A percentile compares a stretch with the other conserved stretches of the same genome.
Evolutionary conservation across 768 basidiomycete species (phyloP).

Genomic region (Pleurotus tuoliensis): DNA sequence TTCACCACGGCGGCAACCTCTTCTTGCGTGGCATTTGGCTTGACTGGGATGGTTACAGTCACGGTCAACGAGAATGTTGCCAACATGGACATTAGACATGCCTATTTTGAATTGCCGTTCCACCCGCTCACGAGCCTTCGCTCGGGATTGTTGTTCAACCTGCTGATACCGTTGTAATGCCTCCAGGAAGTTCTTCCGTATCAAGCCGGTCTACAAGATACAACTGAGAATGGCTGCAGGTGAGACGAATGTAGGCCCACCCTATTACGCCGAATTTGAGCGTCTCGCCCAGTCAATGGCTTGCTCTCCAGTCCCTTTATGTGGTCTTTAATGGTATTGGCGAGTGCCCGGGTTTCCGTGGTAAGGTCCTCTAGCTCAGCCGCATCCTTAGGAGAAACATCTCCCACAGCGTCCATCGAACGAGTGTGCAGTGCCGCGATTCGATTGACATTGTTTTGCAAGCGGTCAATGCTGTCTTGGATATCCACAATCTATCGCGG

Average conservation of each 20-base stretch:
- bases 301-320: conserved; percentile 50
- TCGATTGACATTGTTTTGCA: conserved; percentile 33
- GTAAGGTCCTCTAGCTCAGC: conserved; percentile 53
- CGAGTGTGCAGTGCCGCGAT: conserved; percentile 35
- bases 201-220: conserved; percentile 45
- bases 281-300: conserved; percentile 23
- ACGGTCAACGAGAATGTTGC: too few relatives aligned
- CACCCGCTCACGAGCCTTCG: conserved; percentile 60
- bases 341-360: conserved; percentile 55
- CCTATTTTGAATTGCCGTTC: conserved; percentile 80
- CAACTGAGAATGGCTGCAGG: not conserved
- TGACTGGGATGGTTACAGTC: conserved; percentile 43
- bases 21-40: conserved; percentile 80
- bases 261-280: conserved; percentile 35
- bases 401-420: conserved; percentile 31
- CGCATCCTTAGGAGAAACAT: conserved; percentile 22
- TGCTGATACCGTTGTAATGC: conserved; percentile 75
- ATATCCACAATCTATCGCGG: conserved; percentile 34
- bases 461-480: conserved; percentile 35
- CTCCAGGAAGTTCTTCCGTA: conserved; percentile 70
- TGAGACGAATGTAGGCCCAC: conserved; percentile 18
- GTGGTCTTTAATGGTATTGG: conserved; percentile 52
- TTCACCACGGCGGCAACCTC: conserved; percentile 73
- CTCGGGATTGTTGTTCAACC: conserved; percentile 68
- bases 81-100: conserved; percentile 19